Conservation (phyloP, 23 red algal species). For the Gracilariopsis chorda region DNA sequence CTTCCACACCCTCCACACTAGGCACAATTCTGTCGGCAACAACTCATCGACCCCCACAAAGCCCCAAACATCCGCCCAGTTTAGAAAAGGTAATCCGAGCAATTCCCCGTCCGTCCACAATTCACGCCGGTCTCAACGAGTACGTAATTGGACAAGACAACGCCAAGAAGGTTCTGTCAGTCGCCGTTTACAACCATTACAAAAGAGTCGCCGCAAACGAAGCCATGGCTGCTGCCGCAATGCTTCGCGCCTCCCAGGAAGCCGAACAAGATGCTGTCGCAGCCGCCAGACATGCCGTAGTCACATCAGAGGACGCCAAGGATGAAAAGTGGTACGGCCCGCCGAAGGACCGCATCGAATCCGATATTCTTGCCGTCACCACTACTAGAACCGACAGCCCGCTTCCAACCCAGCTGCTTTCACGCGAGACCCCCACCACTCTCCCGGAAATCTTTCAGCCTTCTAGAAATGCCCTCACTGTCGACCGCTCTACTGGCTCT, state of each 20-base stretch:
- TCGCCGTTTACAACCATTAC: slow-evolving; percentile 95
- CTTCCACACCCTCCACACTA: background rate
- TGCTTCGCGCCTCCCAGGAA: slow-evolving; percentile 53
- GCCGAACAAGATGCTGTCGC: slow-evolving; percentile 32
- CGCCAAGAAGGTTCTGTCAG: slow-evolving; percentile 88
- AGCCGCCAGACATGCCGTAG: background rate
- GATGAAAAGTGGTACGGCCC: slow-evolving; percentile 65
- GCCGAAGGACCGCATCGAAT: slow-evolving; percentile 33
- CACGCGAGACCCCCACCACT: slow-evolving; percentile 24
- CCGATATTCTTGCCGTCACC: slow-evolving; percentile 18
- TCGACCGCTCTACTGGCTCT: background rate
- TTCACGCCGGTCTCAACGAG: slow-evolving; percentile 79
- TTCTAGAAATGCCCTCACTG: slow-evolving; percentile 19
- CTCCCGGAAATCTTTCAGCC: slow-evolving; percentile 29
- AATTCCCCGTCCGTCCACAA: slow-evolving; percentile 77
- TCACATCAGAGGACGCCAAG: slow-evolving; percentile 24
- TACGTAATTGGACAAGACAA: slow-evolving; percentile 89
- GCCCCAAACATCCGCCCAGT: background rate
- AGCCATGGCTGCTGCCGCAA: slow-evolving; percentile 41
- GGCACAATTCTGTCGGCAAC: slow-evolving; percentile 17
- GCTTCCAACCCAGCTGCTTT: slow-evolving; percentile 19
- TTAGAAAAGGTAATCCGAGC: slow-evolving; percentile 64
- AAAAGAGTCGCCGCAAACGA: slow-evolving; percentile 79
- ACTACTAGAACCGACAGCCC: background rate
- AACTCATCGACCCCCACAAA: background rate